Evolutionary conservation across 495 filamentous ascomycete genomes (phyloP), one percentile per base, ranked within the genome.

Genomic region (Trichocladium antarcticum): DNA sequence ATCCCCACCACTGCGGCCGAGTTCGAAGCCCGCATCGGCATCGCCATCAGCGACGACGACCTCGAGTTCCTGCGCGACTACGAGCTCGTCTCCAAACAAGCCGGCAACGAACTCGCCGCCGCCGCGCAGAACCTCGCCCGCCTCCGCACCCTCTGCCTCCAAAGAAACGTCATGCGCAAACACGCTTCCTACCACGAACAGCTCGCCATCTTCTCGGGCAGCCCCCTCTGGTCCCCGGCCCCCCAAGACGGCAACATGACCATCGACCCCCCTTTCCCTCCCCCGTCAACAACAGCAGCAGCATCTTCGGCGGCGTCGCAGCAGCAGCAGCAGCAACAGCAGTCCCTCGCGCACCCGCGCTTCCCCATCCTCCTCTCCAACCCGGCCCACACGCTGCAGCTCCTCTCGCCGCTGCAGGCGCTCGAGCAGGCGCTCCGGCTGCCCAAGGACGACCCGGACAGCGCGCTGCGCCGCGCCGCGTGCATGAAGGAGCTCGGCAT

Each of bases 401-500:
- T 54, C 1, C 29, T 48, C 11, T 54, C 57, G 3, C 50, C 57
- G 5, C 28, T 37, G 7, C 40, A 38, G 3, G 65, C 62, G 0
- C 50, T 68, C 1, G 37, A 54, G 15, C 31, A 38, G 10, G 61
- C 58, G 0, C 53, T 55, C 38, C 14, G 19, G 17, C 40, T 62
- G 20, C 61, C 61, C 38, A 47, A 51, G 15, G 56, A 61, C 46
- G 28, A 55, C 35, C 57, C 65, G 1, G 16, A 39, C 12, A 51
- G 19, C n/a, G 51, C 52, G 7, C 50, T 43, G 38, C 47, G 49
- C 12, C 39, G 55, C 10, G 54, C 55, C 5, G 53, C 57, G 21
- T 59, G 57, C 34, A 56, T 62, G 49, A 68, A 68, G 40, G 65
- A 68, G 50, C 51, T 61, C 1, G 63, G 56, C 3, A 68, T 68